Conservation (phyloP, 2,329 filamentous ascomycete genomes). For the Camptophora hylomeconis region DNA sequence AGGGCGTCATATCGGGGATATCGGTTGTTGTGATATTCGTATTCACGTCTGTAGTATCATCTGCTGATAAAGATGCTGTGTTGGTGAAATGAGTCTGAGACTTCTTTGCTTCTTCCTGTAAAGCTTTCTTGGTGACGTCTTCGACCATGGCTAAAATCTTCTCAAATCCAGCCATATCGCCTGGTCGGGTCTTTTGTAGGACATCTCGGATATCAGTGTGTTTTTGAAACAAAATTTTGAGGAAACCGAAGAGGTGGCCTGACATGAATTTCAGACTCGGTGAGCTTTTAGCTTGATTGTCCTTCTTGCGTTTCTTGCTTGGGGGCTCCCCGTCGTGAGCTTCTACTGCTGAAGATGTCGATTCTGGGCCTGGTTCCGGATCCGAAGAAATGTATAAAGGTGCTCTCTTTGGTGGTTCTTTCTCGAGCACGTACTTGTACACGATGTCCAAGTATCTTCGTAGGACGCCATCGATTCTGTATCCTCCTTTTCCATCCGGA, state of each 20-base stretch:
- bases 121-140: constrained; percentile 46
- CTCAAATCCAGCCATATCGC: constrained; percentile 67
- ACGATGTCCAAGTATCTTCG: constrained; percentile 85
- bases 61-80: constrained; percentile 56
- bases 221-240: constrained; percentile 65
- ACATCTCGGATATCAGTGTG: constrained; percentile 77
- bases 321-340: constrained; percentile 7
- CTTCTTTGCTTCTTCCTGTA: constrained; percentile 9
- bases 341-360: neutral
- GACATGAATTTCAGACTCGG: constrained; percentile 72
- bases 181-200: constrained; percentile 55
- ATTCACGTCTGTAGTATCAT: constrained; percentile 25
- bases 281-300: constrained; percentile 29
- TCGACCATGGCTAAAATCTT: constrained; percentile 64
- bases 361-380: constrained; percentile 12
- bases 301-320: constrained; percentile 26
- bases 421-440: constrained; percentile 59
- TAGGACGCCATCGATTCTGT: constrained; percentile 75
- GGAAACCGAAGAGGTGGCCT: constrained; percentile 82
- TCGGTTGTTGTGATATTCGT: constrained; percentile 16
- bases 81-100: neutral
- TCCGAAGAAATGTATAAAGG: constrained; percentile 60
- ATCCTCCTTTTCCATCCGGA: constrained; percentile 55
- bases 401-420: constrained; percentile 50
- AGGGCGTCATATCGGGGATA: neutral